These are phyloP conservation scores for Populus simonii DNA, from an alignment of 345 rosid species.

Conservation along the genomic window DNA sequence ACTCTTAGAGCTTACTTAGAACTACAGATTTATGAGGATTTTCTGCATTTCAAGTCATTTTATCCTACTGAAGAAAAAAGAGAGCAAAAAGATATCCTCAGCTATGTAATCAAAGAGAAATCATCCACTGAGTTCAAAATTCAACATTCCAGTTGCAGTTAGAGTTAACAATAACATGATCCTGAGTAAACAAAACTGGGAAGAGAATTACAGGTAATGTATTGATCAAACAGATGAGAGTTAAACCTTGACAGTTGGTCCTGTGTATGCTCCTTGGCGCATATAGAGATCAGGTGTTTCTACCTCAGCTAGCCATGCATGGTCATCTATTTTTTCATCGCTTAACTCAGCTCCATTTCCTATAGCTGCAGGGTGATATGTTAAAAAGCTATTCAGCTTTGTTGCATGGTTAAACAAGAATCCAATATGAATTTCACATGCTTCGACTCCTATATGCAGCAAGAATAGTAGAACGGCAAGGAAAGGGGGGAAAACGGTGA, in stretches of 20 bases:
- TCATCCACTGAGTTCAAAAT: neutral
- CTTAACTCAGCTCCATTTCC: conserved; percentile 40
- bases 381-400: neutral
- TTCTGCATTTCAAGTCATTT: no score
- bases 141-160: neutral
- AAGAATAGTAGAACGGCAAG: neutral
- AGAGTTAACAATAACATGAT: neutral
- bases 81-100: neutral
- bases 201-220: neutral
- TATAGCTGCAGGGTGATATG: conserved; percentile 15
- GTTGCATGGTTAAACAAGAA: neutral
- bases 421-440: neutral
- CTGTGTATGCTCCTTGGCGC: conserved; percentile 64
- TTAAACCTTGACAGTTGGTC: conserved; percentile 40
- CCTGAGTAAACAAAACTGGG: neutral
- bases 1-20: no score
- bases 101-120: neutral
- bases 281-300: conserved; percentile 74
- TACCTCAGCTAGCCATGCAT: conserved; percentile 86
- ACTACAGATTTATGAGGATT: no score
- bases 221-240: neutral
- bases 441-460: neutral
- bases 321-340: conserved; percentile 56
- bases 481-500: neutral
- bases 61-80: no score